Evolutionary conservation across 2,329 filamentous ascomycete genomes (phyloP), one percentile per base, ranked within the genome.

Genomic region (Cladosporium oxysporum): DNA sequence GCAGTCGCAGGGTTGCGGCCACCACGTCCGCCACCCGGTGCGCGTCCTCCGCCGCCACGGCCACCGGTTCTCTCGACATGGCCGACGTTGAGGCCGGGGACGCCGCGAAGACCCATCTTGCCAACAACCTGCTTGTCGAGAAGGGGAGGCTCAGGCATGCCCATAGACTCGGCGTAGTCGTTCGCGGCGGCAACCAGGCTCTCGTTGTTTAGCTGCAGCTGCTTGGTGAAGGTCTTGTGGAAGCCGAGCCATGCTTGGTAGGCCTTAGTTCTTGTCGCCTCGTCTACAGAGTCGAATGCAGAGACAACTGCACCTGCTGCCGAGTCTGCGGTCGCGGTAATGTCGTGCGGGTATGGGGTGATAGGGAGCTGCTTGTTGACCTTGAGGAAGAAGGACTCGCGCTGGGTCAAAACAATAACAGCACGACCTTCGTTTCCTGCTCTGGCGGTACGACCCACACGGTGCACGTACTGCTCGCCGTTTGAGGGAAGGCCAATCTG

Each of bases 381-480:
- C 41, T 76, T 77, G 28, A 83, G 73, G 73, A 85, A 86, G 76
- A 83, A 86, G 7, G 79, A 78, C 69, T 87, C 84, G 62, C 78
- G 77, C 67, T 83, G 71, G 11, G 82, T 84, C 52, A 87, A 78
- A 18, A 87, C 70, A 62, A 86, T 82, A 65, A 86, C 78, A 14
- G 84, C 84, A 47, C 84, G 81, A 12, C 84, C 84, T 58, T 84
- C 81, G 31, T 95, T 92, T 11, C 93, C 94, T 2, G 93, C 95
- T 69, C 95, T 88, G 2, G 92, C 95, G 10, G 95, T 99, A 41
- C 95, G 88, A 29, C 95, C 95, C 72, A 99, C 96, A 64, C 95
- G 89, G 79, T 98, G 95, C 21, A 92, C 95, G 78, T 99, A 99
- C 67, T 85, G 83, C 63, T 85, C 84, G 18, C 78, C 78, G 58